Evolutionary conservation across 345 rosid genomes (phyloP).

Genomic region (Excoecaria agallocha): DNA sequence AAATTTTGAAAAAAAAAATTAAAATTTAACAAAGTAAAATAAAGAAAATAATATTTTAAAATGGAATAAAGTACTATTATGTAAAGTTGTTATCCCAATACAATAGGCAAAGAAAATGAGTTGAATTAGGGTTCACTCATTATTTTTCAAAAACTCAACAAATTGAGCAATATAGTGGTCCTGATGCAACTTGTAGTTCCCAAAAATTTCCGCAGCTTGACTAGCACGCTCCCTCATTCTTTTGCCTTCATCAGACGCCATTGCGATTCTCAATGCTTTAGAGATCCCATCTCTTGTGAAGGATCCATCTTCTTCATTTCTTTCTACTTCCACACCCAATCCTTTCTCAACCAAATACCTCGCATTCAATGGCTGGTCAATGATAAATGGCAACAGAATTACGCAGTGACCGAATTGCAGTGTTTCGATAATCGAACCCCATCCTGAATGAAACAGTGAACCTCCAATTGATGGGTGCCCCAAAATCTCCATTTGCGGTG

Average conservation of each 20-base stretch:
- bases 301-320: slow-evolving; percentile 24
- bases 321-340: slow-evolving; percentile 24
- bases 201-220: background rate
- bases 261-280: slow-evolving; percentile 15
- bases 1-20: too few species aligned
- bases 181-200: slow-evolving; percentile 18
- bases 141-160: slow-evolving; percentile 15
- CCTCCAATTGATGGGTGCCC: slow-evolving; percentile 20
- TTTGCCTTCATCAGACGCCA: too few species aligned
- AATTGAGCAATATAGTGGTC: slow-evolving; percentile 11
- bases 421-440: slow-evolving; percentile 26
- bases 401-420: slow-evolving; percentile 24
- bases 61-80: too few species aligned
- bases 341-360: slow-evolving; percentile 26
- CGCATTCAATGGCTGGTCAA: slow-evolving; percentile 25
- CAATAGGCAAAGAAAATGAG: too few species aligned
- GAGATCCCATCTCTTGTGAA: slow-evolving; percentile 18
- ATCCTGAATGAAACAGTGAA: slow-evolving; percentile 22
- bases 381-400: slow-evolving; percentile 13
- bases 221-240: too few species aligned
- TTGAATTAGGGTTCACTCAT: background rate
- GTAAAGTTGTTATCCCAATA: too few species aligned
- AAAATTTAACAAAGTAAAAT: too few species aligned
- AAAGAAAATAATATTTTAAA: too few species aligned
- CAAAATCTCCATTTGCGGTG: slow-evolving; percentile 25